Conservation (phyloP, 257 asterid species). For the Echium plantagineum region DNA sequence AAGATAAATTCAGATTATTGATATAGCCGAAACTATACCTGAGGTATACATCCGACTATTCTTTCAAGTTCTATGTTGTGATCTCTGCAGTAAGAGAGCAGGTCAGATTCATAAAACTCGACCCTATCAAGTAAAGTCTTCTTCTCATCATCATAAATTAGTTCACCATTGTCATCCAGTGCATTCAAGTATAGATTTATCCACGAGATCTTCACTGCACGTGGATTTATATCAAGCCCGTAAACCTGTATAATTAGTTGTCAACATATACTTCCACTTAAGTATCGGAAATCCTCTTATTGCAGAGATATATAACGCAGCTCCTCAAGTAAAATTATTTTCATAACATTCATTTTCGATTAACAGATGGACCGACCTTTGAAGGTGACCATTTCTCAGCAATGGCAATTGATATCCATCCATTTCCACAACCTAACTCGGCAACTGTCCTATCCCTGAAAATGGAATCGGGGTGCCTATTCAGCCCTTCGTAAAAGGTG, state of each 20-base stretch:
- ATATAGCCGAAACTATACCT: slow-evolving; percentile 40
- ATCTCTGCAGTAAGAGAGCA: slow-evolving; percentile 86
- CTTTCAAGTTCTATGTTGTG: slow-evolving; percentile 83
- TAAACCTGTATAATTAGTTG: slow-evolving; percentile 55
- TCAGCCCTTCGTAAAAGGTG: slow-evolving; percentile 94
- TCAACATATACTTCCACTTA: slow-evolving; percentile 14
- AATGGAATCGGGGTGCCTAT: slow-evolving; percentile 87
- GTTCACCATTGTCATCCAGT: slow-evolving; percentile 80
- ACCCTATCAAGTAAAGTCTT: slow-evolving; percentile 90
- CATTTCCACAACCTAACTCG: slow-evolving; percentile 99
- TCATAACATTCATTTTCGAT: slow-evolving; percentile 2
- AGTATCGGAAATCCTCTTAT: not conserved
- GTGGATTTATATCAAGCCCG: slow-evolving; percentile 98
- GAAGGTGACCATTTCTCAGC: slow-evolving; percentile 92
- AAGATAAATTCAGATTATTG: not conserved
- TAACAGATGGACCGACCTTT: slow-evolving; percentile 43
- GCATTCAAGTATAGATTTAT: slow-evolving; percentile 94
- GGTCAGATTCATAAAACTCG: slow-evolving; percentile 88
- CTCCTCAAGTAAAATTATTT: not conserved
- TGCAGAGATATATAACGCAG: not conserved
- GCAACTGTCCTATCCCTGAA: slow-evolving; percentile 84
- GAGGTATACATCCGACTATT: slow-evolving; percentile 97
- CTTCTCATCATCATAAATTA: slow-evolving; percentile 66
- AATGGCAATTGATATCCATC: slow-evolving; percentile 98
- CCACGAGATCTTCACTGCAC: slow-evolving; percentile 93